These are phyloP conservation scores for Calocybe cyanea DNA, from an alignment of 768 basidiomycete species.

Conservation along the genomic window DNA sequence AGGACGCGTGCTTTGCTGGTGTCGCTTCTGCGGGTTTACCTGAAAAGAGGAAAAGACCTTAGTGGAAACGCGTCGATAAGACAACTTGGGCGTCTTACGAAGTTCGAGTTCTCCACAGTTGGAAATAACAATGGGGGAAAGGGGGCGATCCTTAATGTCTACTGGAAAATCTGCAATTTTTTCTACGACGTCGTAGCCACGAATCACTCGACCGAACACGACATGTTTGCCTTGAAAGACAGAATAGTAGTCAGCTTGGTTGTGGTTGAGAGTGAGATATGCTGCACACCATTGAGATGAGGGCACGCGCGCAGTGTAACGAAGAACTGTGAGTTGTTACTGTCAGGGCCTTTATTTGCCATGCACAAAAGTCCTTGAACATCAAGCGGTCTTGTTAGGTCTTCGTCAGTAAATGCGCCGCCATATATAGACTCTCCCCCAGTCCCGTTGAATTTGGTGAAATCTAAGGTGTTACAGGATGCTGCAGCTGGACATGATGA, in stretches of 20 bases:
- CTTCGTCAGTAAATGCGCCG: conserved; percentile 72
- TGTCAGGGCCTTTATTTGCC: conserved; percentile 84
- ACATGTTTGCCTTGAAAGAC: conserved; percentile 53
- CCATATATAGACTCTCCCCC: conserved; percentile 86
- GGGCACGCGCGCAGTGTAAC: conserved; percentile 74
- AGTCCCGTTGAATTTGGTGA: conserved; percentile 73
- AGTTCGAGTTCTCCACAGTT: conserved; percentile 87
- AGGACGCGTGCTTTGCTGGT: conserved; percentile 13
- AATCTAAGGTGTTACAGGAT: conserved; percentile 39
- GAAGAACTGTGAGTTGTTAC: conserved; percentile 87
- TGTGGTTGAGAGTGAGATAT: conserved; percentile 16
- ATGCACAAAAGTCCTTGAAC: conserved; percentile 78
- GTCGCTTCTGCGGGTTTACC: conserved; percentile 7
- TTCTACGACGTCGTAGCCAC: conserved; percentile 57
- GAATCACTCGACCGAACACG: conserved; percentile 51
- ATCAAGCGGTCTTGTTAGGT: conserved; percentile 61
- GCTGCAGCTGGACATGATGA: background rate
- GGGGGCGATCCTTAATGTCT: conserved; percentile 74
- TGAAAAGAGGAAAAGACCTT: background rate
- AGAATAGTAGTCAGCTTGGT: background rate
- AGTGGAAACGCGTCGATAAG: background rate
- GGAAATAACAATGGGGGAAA: conserved; percentile 59
- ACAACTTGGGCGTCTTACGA: conserved; percentile 32
- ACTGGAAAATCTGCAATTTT: conserved; percentile 61
- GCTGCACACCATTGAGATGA: conserved; percentile 61